phyloP scores from a whole-genome alignment of 2,329 filamentous ascomycete species.

The Calycina herbarum region DNA sequence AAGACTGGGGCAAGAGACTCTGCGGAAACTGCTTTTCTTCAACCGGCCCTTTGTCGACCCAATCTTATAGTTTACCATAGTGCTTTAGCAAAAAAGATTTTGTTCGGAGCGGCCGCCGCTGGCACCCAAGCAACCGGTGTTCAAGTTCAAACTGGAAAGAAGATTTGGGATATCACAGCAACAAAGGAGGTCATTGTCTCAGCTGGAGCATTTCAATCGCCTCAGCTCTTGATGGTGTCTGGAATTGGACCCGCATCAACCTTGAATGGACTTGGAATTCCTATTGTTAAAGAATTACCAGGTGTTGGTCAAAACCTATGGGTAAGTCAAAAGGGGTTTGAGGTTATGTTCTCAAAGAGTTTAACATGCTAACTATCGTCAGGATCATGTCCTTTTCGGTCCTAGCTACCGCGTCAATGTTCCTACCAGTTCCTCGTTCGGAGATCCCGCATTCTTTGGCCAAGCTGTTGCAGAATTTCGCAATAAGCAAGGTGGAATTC shows the following conservation, averaged over 20 bases:
- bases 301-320: constrained; percentile 53
- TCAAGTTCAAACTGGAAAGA: not conserved
- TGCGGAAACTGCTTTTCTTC: constrained; percentile 41
- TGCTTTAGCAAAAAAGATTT: constrained; percentile 5
- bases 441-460: constrained; percentile 12
- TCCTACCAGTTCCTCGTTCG: constrained; percentile 7
- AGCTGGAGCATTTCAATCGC: constrained; percentile 50
- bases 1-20: constrained; percentile 35
- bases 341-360: not conserved
- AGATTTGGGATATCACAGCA: constrained; percentile 26
- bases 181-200: constrained; percentile 27
- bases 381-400: constrained; percentile 38
- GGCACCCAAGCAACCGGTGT: not conserved
- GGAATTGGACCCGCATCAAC: constrained; percentile 47
- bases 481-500: constrained; percentile 12
- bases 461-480: not conserved
- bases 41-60: not conserved
- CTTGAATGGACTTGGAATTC: constrained; percentile 46
- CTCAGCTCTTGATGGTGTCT: constrained; percentile 50
- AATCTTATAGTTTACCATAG: not conserved
- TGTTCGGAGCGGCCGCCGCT: not conserved
- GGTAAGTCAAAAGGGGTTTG: constrained; percentile 1
- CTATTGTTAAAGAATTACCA: constrained; percentile 45
- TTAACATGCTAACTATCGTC: not conserved
- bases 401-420: constrained; percentile 16